Conservation (phyloP, 345 rosid genomes). For the Populus deltoides region DNA sequence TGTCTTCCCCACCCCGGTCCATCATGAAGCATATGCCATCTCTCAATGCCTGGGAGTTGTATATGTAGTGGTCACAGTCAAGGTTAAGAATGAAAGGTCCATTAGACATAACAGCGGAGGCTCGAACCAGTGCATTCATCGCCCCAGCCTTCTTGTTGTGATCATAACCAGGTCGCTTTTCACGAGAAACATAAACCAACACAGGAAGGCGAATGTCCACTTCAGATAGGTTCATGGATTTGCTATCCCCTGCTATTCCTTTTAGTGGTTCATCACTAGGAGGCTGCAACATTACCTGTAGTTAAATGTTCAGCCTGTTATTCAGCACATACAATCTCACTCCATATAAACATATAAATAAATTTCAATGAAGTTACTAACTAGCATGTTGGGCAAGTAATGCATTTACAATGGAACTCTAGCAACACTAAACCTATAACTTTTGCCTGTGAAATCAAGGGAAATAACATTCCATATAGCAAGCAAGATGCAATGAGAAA, state of each 20-base stretch:
- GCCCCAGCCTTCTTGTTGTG: slow-evolving; percentile 95
- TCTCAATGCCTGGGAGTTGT: slow-evolving; percentile 63
- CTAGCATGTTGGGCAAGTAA: not conserved
- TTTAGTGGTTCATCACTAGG: slow-evolving; percentile 46
- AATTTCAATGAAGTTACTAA: not conserved
- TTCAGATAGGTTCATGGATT: slow-evolving; percentile 48
- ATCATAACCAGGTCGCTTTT: slow-evolving; percentile 83
- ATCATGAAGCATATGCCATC: slow-evolving; percentile 93
- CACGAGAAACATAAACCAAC: slow-evolving; percentile 77
- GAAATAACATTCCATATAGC: not conserved
- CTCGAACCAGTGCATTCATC: slow-evolving; percentile 80
- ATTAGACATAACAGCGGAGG: slow-evolving; percentile 84
- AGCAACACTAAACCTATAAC: not conserved
- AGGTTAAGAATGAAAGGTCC: slow-evolving; percentile 86
- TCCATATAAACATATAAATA: not conserved
- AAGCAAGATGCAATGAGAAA: not conserved
- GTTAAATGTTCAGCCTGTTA: slow-evolving; percentile 8
- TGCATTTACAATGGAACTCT: not conserved
- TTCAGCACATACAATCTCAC: not conserved
- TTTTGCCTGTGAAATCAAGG: not conserved
- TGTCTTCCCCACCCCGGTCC: slow-evolving; percentile 61
- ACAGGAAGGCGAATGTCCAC: slow-evolving; percentile 77
- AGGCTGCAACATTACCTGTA: slow-evolving; percentile 75
- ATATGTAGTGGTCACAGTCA: slow-evolving; percentile 79
- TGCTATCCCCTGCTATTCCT: slow-evolving; percentile 33